A percentile compares a stretch with the other conserved stretches of the same genome.
Evolutionary conservation across 2,329 filamentous ascomycete species (phyloP).

Genomic region (Curvularia eragrostidis): DNA sequence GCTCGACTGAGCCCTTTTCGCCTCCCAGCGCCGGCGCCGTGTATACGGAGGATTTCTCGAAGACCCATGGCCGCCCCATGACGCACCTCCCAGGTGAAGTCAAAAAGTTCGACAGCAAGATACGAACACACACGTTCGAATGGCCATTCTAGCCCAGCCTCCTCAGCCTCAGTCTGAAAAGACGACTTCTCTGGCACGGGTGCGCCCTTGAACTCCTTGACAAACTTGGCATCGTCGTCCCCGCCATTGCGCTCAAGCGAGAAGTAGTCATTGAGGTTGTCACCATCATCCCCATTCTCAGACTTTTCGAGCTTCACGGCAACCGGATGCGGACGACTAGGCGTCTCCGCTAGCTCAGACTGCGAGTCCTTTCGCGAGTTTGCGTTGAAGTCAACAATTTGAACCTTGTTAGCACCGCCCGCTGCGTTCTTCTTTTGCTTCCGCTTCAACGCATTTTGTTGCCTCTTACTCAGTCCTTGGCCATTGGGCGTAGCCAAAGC

Average conservation of each 20-base stretch:
- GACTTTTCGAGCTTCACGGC: constrained; percentile 66
- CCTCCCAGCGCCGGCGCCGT: constrained; percentile 86
- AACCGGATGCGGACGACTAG: constrained; percentile 55
- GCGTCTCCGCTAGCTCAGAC: constrained; percentile 62
- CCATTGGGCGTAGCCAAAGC: constrained; percentile 51
- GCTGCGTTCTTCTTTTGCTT: constrained; percentile 92
- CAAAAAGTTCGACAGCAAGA: constrained; percentile 90
- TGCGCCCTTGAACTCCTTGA: constrained; percentile 93
- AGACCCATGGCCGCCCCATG: constrained; percentile 96
- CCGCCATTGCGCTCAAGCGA: constrained; percentile 79
- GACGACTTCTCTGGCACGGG: constrained; percentile 82
- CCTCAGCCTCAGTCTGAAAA: constrained; percentile 76
- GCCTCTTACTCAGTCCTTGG: constrained; percentile 78
- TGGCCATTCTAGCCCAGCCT: constrained; percentile 87
- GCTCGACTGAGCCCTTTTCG: constrained; percentile 69
- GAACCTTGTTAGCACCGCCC: constrained; percentile 86
- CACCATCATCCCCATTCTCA: constrained; percentile 63
- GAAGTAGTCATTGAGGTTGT: constrained; percentile 75
- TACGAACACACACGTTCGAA: constrained; percentile 94
- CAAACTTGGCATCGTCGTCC: constrained; percentile 90
- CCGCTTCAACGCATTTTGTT: constrained; percentile 91
- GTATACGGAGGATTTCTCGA: constrained; percentile 88
- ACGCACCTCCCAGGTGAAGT: constrained; percentile 91
- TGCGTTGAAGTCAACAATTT: constrained; percentile 83
- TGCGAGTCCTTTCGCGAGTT: constrained; percentile 68